Evolutionary conservation across 176 grass and related monocot species (phyloP), one percentile per base, ranked within the genome.

Genomic region (Triticum timopheevii): DNA sequence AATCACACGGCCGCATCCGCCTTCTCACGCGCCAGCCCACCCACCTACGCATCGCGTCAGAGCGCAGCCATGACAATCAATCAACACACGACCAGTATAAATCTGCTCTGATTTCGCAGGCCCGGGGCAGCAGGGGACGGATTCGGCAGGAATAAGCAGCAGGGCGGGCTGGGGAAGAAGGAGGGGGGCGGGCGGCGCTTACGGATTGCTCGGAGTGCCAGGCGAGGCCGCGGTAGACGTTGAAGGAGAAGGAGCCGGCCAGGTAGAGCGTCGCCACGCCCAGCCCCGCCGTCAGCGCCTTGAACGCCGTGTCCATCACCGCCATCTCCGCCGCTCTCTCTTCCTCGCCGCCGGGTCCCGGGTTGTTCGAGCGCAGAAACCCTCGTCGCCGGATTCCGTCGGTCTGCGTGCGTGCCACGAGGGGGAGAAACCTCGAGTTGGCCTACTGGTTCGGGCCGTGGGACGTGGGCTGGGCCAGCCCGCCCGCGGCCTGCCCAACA

Each of bases 141-240:
- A 78, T 73, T 82, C 31, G 19, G 45, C 22, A 27, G 7, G 11
- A 17, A 2, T 2, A 52, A 27, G 28, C 4, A 10, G 6, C 10
- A 8, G n/a, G 20, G 54, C 2, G 19, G 2, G 3, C 2, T 1
- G 81, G 34, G 75, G 2, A 30, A 30, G 28, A 30, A 30, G 28
- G 40, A 40, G 13, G 69, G 4, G 59, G 19, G 34, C 70, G 47
- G 49, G 24, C 5, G 17, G 3, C 19, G 44, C 89, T 92, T 84
- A 92, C 93, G 19, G 96, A 90, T 85, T 98, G 96, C 81, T 95
- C 93, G 11, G 73, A 64, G 96, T 96, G 93, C 93, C 93, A 98
- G 15, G 93, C 82, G 61, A 98, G 83, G 78, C 93, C 96, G 56
- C 93, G 92, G 87, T 98, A 98, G 79, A 96, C 88, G 78, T 98